These are phyloP conservation scores for Nephromyces sp. DNA, from an alignment of 169 alveolate species.

Conservation along the genomic window DNA sequence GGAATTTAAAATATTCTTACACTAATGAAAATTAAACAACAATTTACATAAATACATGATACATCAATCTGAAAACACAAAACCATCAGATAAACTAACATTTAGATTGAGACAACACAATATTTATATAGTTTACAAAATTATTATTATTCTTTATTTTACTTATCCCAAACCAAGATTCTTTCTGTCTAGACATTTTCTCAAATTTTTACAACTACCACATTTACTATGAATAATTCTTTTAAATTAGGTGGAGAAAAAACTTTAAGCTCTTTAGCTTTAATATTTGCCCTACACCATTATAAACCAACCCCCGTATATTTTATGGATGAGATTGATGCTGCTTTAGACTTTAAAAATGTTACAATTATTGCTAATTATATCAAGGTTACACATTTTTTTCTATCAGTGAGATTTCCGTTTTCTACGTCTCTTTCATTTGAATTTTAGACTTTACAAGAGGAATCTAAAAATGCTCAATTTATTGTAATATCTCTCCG, in stretches of 20 bases:
- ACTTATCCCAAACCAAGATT: too few species aligned
- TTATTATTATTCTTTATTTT: too few species aligned
- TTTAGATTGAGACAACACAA: too few species aligned
- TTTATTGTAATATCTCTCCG: conserved; percentile 89
- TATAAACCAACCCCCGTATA: conserved; percentile 95
- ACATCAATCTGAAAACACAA: too few species aligned
- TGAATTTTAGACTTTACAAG: conserved; percentile 18
- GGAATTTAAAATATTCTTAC: too few species aligned
- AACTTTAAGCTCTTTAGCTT: conserved; percentile 88
- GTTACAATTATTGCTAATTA: conserved; percentile 80
- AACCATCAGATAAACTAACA: too few species aligned
- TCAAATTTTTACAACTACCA: too few species aligned
- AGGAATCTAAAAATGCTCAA: conserved; percentile 90
- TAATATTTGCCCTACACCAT: conserved; percentile 96
- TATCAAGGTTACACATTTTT: conserved; percentile 48
- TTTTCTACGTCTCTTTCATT: conserved; percentile 46
- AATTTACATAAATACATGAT: too few species aligned
- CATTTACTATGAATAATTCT: too few species aligned
- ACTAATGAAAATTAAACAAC: too few species aligned
- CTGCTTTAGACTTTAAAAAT: conserved; percentile 97
- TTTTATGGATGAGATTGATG: conserved; percentile 99
- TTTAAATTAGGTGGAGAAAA: conserved; percentile 98
- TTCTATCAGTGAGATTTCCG: not conserved
- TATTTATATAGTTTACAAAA: too few species aligned
- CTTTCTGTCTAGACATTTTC: too few species aligned